A percentile compares a stretch with the other conserved stretches of the same genome.
These are phyloP conservation scores for Mercurialis annua DNA, from an alignment of 345 rosid genomes.

Conservation along the genomic window DNA sequence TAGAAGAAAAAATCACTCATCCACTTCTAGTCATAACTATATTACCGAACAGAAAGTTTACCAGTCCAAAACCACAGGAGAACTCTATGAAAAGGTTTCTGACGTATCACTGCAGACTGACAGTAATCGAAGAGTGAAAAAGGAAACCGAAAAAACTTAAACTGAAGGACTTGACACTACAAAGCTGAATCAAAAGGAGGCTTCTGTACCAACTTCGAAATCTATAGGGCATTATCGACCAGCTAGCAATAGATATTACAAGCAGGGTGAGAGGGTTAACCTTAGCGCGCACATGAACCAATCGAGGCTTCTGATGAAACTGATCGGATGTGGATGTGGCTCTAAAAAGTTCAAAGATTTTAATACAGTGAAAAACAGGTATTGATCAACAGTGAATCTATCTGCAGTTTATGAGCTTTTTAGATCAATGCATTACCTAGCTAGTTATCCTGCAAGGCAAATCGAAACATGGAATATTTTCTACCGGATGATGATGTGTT, in stretches of 20 bases:
- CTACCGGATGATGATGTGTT: neutral
- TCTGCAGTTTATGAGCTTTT: neutral
- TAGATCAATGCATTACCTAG: no score
- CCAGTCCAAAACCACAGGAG: slow-evolving; percentile 25
- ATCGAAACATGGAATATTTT: no score
- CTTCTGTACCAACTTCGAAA: slow-evolving; percentile 7
- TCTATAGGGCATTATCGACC: neutral
- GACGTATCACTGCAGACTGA: slow-evolving; percentile 7
- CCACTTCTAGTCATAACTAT: slow-evolving; percentile 19
- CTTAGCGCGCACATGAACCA: neutral
- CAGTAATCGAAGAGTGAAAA: slow-evolving; percentile 2
- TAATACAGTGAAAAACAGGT: neutral
- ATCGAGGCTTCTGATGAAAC: slow-evolving; percentile 13
- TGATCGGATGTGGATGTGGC: slow-evolving; percentile 22
- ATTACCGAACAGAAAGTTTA: slow-evolving; percentile 20
- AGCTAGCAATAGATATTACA: neutral
- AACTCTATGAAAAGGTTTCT: slow-evolving; percentile 6
- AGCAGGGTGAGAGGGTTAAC: neutral
- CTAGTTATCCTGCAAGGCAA: no score
- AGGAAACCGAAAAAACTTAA: neutral
- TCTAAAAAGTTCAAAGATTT: slow-evolving; percentile 16
- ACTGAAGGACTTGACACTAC: neutral
- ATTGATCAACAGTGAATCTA: neutral
- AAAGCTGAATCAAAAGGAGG: slow-evolving; percentile 18
- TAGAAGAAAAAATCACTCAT: slow-evolving; percentile 18